Percentiles rank a stretch among this genome's conserved stretches.
Evolutionary conservation across 345 rosid species (phyloP).

Genomic region (Salix arbutifolia): DNA sequence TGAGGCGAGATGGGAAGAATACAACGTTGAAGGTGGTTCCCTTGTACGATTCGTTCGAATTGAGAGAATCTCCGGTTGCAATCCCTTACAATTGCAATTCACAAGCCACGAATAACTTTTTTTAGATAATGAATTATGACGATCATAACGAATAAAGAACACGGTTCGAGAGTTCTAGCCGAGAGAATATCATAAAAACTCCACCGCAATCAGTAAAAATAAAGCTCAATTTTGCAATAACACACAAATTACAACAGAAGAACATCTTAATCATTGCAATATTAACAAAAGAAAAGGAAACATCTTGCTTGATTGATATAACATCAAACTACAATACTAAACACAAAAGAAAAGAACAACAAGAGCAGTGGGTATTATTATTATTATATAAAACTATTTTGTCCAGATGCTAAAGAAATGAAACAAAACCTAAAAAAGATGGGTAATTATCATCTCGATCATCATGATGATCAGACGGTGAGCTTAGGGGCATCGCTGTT

Average conservation of each 20-base stretch:
- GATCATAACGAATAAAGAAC: not conserved
- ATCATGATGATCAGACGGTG: slow-evolving; percentile 13
- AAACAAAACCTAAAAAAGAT: not conserved
- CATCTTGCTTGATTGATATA: not conserved
- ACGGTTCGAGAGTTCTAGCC: not conserved
- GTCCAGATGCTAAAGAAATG: too few relatives aligned
- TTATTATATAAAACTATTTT: too few relatives aligned
- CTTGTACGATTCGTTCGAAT: too few relatives aligned
- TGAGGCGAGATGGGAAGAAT: too few relatives aligned
- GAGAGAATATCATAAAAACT: not conserved
- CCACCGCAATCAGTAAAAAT: not conserved
- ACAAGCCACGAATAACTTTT: too few relatives aligned
- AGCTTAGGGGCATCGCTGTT: slow-evolving; percentile 20
- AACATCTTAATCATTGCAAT: not conserved
- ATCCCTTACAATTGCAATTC: too few relatives aligned
- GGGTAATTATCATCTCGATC: not conserved
- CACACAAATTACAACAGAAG: too few relatives aligned
- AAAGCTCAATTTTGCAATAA: too few relatives aligned
- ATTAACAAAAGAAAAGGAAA: not conserved
- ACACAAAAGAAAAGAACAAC: not conserved
- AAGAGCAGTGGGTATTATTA: not conserved
- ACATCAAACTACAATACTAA: not conserved
- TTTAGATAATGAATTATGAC: too few relatives aligned
- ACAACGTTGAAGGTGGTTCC: too few relatives aligned
- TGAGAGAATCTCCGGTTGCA: too few relatives aligned